Evolutionary conservation across 176 grass and related monocot species (phyloP), one percentile per base, ranked within the genome.

Genomic region (Cenchrus fungigraminus): DNA sequence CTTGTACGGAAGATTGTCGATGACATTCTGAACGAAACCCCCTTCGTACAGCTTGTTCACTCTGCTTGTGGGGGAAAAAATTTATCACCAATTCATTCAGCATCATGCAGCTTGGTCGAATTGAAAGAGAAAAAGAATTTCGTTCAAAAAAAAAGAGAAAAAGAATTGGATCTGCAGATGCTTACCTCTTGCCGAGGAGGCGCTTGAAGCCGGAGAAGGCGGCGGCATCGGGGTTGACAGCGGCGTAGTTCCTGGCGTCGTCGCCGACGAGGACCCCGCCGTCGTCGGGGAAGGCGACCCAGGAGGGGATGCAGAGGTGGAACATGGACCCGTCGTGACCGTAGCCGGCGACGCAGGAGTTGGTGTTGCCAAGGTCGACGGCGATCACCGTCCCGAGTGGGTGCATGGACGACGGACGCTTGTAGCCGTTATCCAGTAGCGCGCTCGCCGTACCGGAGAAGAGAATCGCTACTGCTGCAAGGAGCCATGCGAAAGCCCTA

Each of bases 311-410:
- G 79, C 65, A 81, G 65, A 44, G 40, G 6, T 70, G 79, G 37
- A 82, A 82, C 65, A 82, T 53, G 10, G 79, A 6, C 12, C 43
- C 7, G 28, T 9, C 12, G 12, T 16, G 13, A 0, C 13, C 6
- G 15, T 13, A 81, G 50, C 49, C 50, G 31, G 65, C 65, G 79
- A 81, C 65, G 51, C 65, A 81, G 20, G 79, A 68, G 51, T 81
- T 69, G 65, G 79, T 81, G 79, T 81, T 81, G 25, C 79, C 79
- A 1, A 81, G 17, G 4, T 81, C 79, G 19, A 81, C 9, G 79
- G 37, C 65, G 12, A 69, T 11, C 44, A 37, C 57, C 20, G 6
- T 45, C 44, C 45, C 77, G 8, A 25, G 16, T 9, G 8, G 25
- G 15, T 43, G 19, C 68, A 54, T 6, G 4, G 52, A 16, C 14